Percentiles rank a stretch among this genome's conserved stretches.
Conservation (phyloP, 164 flowering plant genomes). For the Brasenia schreberi region DNA sequence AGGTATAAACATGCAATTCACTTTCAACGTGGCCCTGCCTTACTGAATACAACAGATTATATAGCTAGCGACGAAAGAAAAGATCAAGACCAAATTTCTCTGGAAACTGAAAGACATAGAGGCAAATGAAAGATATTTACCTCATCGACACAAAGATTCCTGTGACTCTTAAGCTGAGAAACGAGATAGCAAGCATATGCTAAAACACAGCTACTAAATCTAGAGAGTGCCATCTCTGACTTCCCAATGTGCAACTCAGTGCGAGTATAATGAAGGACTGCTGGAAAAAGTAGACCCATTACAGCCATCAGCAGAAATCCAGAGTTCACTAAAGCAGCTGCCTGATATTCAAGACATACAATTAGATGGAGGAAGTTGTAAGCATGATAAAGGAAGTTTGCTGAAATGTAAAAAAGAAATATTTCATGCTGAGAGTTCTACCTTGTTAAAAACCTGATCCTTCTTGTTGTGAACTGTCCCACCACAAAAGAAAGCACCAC, state of each 20-base stretch:
- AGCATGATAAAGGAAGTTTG: too few relatives aligned
- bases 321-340: constrained; percentile 46
- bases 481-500: constrained; percentile 60
- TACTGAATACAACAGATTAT: neutral
- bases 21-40: neutral
- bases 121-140: constrained; percentile 14
- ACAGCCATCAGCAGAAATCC: constrained; percentile 68
- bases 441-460: constrained; percentile 57
- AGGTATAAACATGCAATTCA: neutral
- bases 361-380: too few relatives aligned
- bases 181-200: constrained; percentile 46
- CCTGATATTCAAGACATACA: constrained; percentile 19
- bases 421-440: constrained; percentile 6
- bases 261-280: constrained; percentile 55
- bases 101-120: neutral
- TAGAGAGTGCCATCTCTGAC: constrained; percentile 64
- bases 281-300: constrained; percentile 59
- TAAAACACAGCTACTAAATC: constrained; percentile 54
- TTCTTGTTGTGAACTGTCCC: constrained; percentile 32
- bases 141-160: constrained; percentile 28
- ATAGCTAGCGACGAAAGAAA: too few relatives aligned
- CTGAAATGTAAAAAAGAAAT: too few relatives aligned
- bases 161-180: constrained; percentile 41
- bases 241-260: constrained; percentile 52
- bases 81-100: too few relatives aligned